Evolutionary conservation across 768 basidiomycete genomes (phyloP), one percentile per base, ranked within the genome.

Genomic region (Tricholoma hemisulphureum): DNA sequence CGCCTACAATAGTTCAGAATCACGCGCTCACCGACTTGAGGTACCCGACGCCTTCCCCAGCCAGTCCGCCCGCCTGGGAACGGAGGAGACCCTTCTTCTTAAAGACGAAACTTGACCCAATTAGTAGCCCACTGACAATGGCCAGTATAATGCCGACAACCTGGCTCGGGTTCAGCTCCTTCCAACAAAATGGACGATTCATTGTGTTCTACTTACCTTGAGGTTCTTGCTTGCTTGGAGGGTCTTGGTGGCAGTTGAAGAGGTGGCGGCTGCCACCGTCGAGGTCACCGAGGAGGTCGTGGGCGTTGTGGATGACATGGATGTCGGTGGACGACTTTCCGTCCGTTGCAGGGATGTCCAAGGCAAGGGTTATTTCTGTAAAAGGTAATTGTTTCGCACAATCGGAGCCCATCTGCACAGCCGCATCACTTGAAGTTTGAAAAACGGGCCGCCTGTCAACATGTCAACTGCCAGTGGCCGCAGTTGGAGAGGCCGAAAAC

Each of bases 51-150:
- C 96, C 95, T 69, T 92, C 89, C 55, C 91, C 91, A 3, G 87
- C 83, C 37, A 74, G 71, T 58, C 89, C 87, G 63, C 91, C 93
- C 58, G 89, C 88, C 77, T 91, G 90, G 69, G 87, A 85, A 71
- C 85, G 80, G 53, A 93, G 69, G 18, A 93, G 77, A 8, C 91
- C 96, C 68, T 93, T 97, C 83, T 99, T 99, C 85, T 99, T 99
- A 78, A 99, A 89, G 2, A 98, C 95, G 72, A 98, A 98, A 65
- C 87, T 89, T 37, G 83, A 83, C 4, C 96, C 97, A 59, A 98
- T 99, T 59, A 99, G 84, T 26, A 94, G 39, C 7, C 96, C 97
- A 66, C 89, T 93, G 34, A 70, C 64, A 51, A 94, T 69, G 50
- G 92, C 90, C 58, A 93, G 82, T 48, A 91, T 71, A 63, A 93